phyloP scores from a whole-genome alignment of 2,329 filamentous ascomycete species.

The Daldinia sp. region DNA sequence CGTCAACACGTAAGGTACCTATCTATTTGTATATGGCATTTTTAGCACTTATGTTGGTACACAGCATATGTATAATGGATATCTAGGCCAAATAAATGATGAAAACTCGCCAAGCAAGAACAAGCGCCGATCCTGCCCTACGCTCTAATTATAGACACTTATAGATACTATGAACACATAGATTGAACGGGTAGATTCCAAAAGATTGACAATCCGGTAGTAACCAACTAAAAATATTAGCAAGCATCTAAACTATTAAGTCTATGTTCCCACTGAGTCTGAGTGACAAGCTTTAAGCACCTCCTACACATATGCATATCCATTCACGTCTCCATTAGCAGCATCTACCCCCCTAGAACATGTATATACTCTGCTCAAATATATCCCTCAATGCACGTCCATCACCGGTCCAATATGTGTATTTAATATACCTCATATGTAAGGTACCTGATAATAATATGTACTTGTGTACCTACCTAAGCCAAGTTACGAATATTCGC shows the following conservation, averaged over 20 bases:
- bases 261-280: not conserved
- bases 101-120: slow-evolving; percentile 22
- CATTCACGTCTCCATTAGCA: not conserved
- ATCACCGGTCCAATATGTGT: not conserved
- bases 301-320: not conserved
- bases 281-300: not conserved
- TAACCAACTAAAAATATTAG: not conserved
- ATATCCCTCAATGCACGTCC: not conserved
- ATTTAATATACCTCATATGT: too few species aligned
- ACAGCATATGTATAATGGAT: not conserved
- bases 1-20: too few species aligned
- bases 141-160: slow-evolving; percentile 37
- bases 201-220: not conserved
- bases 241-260: not conserved
- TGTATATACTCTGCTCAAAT: not conserved
- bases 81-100: not conserved
- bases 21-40: too few species aligned
- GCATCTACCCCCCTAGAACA: not conserved
- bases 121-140: slow-evolving; percentile 21
- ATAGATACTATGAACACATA: not conserved
- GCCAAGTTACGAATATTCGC: not conserved
- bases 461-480: not conserved
- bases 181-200: not conserved
- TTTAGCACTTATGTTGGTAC: too few species aligned
- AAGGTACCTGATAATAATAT: not conserved